Evolutionary conservation across 2,329 filamentous ascomycete genomes (phyloP).

Genomic region (Macrophomina phaseolina): DNA sequence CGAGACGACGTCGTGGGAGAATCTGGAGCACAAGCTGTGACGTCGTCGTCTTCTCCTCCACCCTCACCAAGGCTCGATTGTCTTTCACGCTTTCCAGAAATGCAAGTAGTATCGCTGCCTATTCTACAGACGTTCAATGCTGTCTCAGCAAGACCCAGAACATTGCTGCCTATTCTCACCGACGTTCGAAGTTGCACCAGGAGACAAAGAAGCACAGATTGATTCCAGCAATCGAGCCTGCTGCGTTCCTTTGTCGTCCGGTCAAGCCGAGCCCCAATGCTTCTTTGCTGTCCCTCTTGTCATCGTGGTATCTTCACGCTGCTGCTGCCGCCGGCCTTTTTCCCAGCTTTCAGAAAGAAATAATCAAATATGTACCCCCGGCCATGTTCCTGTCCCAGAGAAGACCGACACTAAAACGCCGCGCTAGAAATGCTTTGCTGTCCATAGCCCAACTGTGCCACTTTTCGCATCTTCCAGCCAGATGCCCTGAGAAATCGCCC

Average conservation of each 20-base stretch:
- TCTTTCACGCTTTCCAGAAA: too few species aligned
- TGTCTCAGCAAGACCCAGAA: too few species aligned
- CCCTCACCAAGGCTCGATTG: too few species aligned
- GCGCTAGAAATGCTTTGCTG: constrained; percentile 40
- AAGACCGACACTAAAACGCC: constrained; percentile 43
- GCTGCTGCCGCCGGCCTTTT: background rate
- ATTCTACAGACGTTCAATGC: too few species aligned
- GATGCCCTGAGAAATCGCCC: background rate
- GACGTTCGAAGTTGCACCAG: background rate
- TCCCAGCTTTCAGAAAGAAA: background rate
- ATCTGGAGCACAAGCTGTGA: constrained; percentile 40
- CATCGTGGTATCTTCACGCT: background rate
- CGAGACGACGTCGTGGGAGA: constrained; percentile 68
- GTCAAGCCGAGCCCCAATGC: background rate
- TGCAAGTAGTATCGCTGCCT: too few species aligned
- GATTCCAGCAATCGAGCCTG: background rate
- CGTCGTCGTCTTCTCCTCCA: constrained; percentile 7
- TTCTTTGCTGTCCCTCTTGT: background rate
- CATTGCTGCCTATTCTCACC: constrained; percentile 17
- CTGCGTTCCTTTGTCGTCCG: background rate
- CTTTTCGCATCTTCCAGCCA: background rate
- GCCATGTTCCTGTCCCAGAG: background rate
- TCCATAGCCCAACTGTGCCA: background rate
- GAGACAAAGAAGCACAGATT: background rate
- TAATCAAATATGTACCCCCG: background rate